Evolutionary conservation across 1,139 yeast genomes (phyloP).

Genomic region (Saccharomyces pastorianus): DNA sequence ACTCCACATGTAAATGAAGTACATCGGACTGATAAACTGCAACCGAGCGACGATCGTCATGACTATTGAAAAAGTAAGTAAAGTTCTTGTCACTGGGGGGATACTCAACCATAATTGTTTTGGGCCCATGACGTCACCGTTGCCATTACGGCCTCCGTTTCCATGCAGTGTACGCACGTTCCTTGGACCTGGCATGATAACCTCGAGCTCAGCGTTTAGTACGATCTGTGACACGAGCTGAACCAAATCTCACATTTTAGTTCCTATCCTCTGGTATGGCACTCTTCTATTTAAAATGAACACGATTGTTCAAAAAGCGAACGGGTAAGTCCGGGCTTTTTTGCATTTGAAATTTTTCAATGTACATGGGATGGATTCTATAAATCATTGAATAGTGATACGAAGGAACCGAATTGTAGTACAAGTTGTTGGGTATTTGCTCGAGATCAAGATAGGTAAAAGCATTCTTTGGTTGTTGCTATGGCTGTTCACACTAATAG

Average conservation of each 20-base stretch:
- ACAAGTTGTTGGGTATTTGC: background rate
- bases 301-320: background rate
- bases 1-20: slow-evolving; percentile 13
- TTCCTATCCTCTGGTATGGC: background rate
- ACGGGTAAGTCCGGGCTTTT: background rate
- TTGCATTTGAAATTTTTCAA: background rate
- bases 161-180: background rate
- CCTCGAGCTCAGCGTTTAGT: background rate
- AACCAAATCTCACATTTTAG: no score
- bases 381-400: background rate
- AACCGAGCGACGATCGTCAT: slow-evolving; percentile 2
- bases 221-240: background rate
- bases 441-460: background rate
- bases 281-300: background rate
- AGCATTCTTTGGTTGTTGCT: background rate
- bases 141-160: background rate
- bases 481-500: slow-evolving; percentile 43
- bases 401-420: background rate
- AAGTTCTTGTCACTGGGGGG: slow-evolving; percentile 19
- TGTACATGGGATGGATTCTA: background rate
- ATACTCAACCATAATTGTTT: slow-evolving; percentile 11
- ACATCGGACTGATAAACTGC: slow-evolving; percentile 6
- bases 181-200: slow-evolving; percentile 1
- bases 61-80: slow-evolving; percentile 6
- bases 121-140: background rate